These are phyloP conservation scores for Ettlia oleoabundans DNA, from an alignment of 139 green algal species.

Conservation along the genomic window DNA sequence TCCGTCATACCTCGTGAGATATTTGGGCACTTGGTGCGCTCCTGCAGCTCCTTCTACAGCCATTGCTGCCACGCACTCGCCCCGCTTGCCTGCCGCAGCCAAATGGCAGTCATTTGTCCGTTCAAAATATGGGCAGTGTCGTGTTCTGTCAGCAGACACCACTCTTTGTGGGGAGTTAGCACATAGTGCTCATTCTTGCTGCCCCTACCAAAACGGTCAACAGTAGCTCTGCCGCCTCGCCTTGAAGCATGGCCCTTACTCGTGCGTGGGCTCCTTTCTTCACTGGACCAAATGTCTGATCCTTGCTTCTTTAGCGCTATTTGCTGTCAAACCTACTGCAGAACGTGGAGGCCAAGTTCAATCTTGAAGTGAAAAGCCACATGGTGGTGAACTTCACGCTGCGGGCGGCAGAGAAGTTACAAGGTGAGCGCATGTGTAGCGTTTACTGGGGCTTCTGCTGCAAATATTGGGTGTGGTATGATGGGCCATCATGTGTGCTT, in stretches of 20 bases:
- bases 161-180: not conserved
- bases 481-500: not conserved
- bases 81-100: not conserved
- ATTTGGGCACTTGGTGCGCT: not conserved
- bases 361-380: constrained; percentile 21
- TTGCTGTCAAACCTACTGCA: not conserved
- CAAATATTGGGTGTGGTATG: not conserved
- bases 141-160: too few species aligned
- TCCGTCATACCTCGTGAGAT: not conserved
- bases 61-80: not conserved
- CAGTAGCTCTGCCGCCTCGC: too few species aligned
- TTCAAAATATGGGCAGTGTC: too few species aligned
- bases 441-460: not conserved
- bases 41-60: not conserved
- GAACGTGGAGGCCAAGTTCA: constrained; percentile 2
- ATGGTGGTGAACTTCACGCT: constrained; percentile 21
- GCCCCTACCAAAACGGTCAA: too few species aligned
- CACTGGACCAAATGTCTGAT: not conserved
- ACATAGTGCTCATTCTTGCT: not conserved
- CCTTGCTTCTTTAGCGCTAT: not conserved
- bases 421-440: constrained; percentile 1
- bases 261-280: too few species aligned
- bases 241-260: too few species aligned
- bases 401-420: not conserved
- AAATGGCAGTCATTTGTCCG: not conserved